Percentiles rank a stretch among this genome's conserved stretches.
These are phyloP conservation scores for Erysimum pusillum DNA, from an alignment of 441 rosid species.

Conservation along the genomic window DNA sequence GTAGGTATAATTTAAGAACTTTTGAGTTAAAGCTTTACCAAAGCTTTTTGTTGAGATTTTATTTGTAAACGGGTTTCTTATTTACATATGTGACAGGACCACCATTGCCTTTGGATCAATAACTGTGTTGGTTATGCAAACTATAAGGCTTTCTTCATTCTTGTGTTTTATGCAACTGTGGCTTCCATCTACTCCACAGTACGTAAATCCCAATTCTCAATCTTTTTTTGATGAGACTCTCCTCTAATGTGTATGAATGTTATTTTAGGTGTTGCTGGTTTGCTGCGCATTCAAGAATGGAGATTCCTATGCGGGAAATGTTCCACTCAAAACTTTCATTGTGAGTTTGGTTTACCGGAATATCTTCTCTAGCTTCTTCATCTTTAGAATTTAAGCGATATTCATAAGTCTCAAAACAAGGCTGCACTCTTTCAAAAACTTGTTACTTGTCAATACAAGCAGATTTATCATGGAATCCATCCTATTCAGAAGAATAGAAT, in stretches of 20 bases:
- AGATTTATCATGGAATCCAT: background rate
- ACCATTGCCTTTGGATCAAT: slow-evolving; percentile 95
- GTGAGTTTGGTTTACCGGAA: slow-evolving; percentile 52
- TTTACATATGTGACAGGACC: slow-evolving; percentile 62
- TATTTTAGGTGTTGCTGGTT: slow-evolving; percentile 71
- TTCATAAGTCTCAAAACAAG: background rate
- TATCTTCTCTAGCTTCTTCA: slow-evolving; percentile 10
- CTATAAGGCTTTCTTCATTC: slow-evolving; percentile 86
- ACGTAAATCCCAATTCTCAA: slow-evolving; percentile 42
- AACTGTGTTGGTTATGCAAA: slow-evolving; percentile 97
- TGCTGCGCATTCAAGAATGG: slow-evolving; percentile 68
- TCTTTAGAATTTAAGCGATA: slow-evolving; percentile 5
- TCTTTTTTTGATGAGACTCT: too few species aligned
- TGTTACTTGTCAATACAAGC: slow-evolving; percentile 5
- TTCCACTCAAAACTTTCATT: slow-evolving; percentile 56
- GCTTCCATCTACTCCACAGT: slow-evolving; percentile 85
- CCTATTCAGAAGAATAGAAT: slow-evolving; percentile 52
- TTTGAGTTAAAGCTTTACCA: background rate
- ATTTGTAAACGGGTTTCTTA: background rate
- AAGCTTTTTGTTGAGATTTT: slow-evolving; percentile 12
- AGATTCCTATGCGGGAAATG: slow-evolving; percentile 51
- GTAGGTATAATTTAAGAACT: slow-evolving; percentile 52
- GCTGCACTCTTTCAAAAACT: slow-evolving; percentile 5
- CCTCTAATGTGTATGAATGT: too few species aligned
- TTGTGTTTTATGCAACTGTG: slow-evolving; percentile 73